Evolutionary conservation across 2,329 filamentous ascomycete species (phyloP).

Genomic region (Penicillium thymicola): DNA sequence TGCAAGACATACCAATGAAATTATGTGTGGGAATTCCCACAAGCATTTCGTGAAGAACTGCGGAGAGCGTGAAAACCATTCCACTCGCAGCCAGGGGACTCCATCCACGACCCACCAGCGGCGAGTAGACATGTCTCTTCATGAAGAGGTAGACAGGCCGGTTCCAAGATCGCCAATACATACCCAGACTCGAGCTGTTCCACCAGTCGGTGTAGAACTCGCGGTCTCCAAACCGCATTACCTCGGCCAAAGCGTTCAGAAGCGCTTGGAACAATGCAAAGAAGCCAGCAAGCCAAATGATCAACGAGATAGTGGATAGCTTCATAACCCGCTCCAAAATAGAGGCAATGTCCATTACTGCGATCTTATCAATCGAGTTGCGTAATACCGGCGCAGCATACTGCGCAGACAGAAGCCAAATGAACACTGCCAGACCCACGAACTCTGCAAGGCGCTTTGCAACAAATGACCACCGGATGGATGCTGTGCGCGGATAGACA

Average conservation of each 20-base stretch:
- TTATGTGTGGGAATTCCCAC: constrained; percentile 95
- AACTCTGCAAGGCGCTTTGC: constrained; percentile 77
- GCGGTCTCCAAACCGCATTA: constrained; percentile 85
- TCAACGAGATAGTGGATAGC: constrained; percentile 87
- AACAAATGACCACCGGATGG: constrained; percentile 84
- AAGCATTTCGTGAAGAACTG: constrained; percentile 83
- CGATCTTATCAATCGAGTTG: constrained; percentile 87
- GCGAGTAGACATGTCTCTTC: constrained; percentile 88
- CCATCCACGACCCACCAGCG: constrained; percentile 80
- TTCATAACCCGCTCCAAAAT: constrained; percentile 91
- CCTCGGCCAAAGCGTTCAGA: constrained; percentile 85
- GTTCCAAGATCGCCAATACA: constrained; percentile 97
- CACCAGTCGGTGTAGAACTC: constrained; percentile 98
- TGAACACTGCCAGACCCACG: constrained; percentile 74
- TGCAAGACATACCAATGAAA: constrained; percentile 64
- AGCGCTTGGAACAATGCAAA: constrained; percentile 94
- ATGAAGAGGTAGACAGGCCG: constrained; percentile 97
- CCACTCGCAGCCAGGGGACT: constrained; percentile 67
- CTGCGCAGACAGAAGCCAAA: constrained; percentile 93
- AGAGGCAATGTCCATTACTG: constrained; percentile 71
- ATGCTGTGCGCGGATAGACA: constrained; percentile 80
- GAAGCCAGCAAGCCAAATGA: constrained; percentile 97
- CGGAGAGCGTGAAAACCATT: constrained; percentile 83
- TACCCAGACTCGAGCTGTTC: constrained; percentile 82
- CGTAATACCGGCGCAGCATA: constrained; percentile 86